Evolutionary conservation across 371 early-diverging fungal genomes (phyloP), one percentile per base, ranked within the genome.

Genomic region (Haplosporangium sp.): DNA sequence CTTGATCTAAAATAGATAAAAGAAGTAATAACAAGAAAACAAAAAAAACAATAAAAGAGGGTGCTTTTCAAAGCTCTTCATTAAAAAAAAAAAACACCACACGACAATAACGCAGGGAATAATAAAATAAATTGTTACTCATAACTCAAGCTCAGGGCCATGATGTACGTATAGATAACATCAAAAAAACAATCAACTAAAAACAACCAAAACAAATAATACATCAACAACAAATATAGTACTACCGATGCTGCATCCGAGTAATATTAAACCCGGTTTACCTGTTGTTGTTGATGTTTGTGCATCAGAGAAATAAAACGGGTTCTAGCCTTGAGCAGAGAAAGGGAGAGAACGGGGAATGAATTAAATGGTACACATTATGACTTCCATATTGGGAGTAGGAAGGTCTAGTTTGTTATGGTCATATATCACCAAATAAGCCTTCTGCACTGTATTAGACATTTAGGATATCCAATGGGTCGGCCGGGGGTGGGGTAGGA

Each of bases 241-340:
- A 50, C 50, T 3, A 50, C 50, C 15, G n/a, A 6, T 5, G n/a
- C 44, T 4, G 50, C n/a, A 50, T 15, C 15, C 11, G 45, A 40
- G 61, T 61, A 61, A 61, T 37, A 61, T 61, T 61, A 61, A 61
- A 61, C 45, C 61, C n/a, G 61, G 56, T 8, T 37, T 35, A 20
- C 5, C 2, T 55, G 47, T 3, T 47, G n/a, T 50, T 50, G n/a
- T 50, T 50, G 50, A 50, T 50, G 50, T 50, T 50, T 50, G n/a
- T 50, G 50, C 50, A 50, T 6, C n/a, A 50, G 50, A 45, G 27
- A 27, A 27, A 45, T 10, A 11, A 50, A n/a, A 13, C 4, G n/a
- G n/a, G 50, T n/a, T 50, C 50, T 19, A 50, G 50, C 50, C 50
- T 50, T 5, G n/a, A 50, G 50, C 10, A 45, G 27, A 45, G 10